Evolutionary conservation across 352 stramenopile genomes (phyloP).

Genomic region (Blastocystis sp.): DNA sequence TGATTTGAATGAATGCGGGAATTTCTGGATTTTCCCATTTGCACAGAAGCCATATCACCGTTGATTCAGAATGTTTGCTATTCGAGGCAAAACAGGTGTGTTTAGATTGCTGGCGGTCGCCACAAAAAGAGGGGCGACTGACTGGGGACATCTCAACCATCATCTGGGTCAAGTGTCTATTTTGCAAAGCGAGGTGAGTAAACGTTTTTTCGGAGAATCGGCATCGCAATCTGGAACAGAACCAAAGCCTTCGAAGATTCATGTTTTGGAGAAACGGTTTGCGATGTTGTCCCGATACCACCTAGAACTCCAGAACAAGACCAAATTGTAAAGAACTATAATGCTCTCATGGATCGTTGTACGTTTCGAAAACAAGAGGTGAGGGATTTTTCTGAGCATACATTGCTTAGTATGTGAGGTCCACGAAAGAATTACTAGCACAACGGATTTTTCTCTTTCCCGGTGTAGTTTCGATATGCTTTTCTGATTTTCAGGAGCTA

Average conservation of each 20-base stretch:
- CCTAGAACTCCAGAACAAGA: neutral
- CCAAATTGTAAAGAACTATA: neutral
- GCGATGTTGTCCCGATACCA: neutral
- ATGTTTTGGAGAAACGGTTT: neutral
- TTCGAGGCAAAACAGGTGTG: neutral
- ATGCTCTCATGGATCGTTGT: neutral
- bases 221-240: neutral
- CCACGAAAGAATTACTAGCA: neutral
- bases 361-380: neutral
- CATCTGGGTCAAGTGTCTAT: neutral
- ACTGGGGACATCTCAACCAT: neutral
- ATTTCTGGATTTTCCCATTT: neutral
- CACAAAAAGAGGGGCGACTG: neutral
- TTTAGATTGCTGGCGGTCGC: neutral
- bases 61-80: neutral
- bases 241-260: neutral
- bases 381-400: neutral
- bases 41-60: too few species aligned
- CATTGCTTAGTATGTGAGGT: neutral
- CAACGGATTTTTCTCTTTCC: conserved; percentile 9
- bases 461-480: neutral
- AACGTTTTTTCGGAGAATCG: neutral
- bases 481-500: neutral
- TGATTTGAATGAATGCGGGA: neutral
- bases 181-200: neutral